Percentiles rank a stretch among this genome's conserved stretches.
Conservation (phyloP, 2,329 filamentous ascomycete species). For the Fusarium dlaminii region DNA sequence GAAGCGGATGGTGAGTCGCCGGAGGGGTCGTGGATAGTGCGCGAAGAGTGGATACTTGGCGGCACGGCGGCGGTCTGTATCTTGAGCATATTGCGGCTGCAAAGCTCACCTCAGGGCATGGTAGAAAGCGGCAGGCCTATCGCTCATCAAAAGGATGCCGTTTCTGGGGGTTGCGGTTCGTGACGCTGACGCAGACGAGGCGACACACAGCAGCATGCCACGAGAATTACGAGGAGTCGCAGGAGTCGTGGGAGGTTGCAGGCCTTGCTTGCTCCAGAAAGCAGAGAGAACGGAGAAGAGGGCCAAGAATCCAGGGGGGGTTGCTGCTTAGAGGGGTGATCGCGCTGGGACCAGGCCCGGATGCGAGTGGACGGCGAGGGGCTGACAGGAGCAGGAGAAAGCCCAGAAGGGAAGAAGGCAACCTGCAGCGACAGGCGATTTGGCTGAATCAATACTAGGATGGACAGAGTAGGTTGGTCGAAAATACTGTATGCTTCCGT, state of each 20-base stretch:
- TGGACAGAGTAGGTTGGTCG: conserved; percentile 3
- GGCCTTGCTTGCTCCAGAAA: conserved; percentile 22
- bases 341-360: conserved; percentile 30
- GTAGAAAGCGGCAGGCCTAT: conserved; percentile 45
- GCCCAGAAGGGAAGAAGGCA: not conserved
- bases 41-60: conserved; percentile 47
- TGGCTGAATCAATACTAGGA: conserved; percentile 27
- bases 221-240: conserved; percentile 27
- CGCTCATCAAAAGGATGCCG: conserved; percentile 40
- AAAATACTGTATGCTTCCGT: not conserved
- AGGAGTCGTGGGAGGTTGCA: conserved; percentile 34
- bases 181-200: conserved; percentile 17
- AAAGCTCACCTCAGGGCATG: conserved; percentile 49
- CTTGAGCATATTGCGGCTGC: conserved; percentile 46
- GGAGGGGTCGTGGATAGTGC: conserved; percentile 44
- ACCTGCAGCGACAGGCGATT: conserved; percentile 21
- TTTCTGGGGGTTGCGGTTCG: conserved; percentile 24
- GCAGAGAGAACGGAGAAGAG: conserved; percentile 22
- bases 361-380: conserved; percentile 37
- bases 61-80: conserved; percentile 46
- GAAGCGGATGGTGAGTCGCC: conserved; percentile 42
- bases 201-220: conserved; percentile 35
- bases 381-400: conserved; percentile 24
- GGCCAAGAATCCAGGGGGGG: conserved; percentile 31
- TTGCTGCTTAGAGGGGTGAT: conserved; percentile 32